Conservation (phyloP, 2,329 filamentous ascomycete genomes). For the Sporothrix curviconia region DNA sequence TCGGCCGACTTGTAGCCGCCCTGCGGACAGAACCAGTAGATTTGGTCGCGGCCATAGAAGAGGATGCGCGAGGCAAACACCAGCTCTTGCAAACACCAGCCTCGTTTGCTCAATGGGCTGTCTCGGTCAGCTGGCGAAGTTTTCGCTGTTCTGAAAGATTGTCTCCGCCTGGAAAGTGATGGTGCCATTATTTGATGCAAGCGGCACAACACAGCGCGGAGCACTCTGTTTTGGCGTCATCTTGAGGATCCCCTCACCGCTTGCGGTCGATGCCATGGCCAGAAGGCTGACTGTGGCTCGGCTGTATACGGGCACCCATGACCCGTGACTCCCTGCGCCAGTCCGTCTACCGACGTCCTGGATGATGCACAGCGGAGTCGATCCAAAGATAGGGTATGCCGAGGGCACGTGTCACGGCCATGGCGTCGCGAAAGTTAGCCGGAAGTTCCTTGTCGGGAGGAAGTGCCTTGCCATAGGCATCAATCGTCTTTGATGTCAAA, state of each 20-base stretch:
- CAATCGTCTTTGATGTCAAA: not conserved
- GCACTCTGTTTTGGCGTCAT: not conserved
- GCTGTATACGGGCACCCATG: conserved; percentile 22
- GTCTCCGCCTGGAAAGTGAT: not conserved
- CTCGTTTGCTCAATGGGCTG: not conserved
- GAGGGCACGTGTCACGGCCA: conserved; percentile 1
- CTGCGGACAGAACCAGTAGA: conserved; percentile 6
- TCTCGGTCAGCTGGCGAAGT: not conserved
- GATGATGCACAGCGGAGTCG: conserved; percentile 17
- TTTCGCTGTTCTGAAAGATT: not conserved
- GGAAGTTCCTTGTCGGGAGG: not conserved
- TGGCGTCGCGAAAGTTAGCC: conserved; percentile 13
- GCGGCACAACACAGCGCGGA: not conserved
- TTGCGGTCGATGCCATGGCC: not conserved
- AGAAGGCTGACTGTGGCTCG: conserved; percentile 16
- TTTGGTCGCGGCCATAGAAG: not conserved
- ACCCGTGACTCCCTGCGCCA: conserved; percentile 10
- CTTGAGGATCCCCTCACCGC: not conserved
- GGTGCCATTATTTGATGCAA: not conserved
- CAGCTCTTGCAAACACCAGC: conserved; percentile 9
- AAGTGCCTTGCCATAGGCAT: not conserved
- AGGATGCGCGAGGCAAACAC: conserved; percentile 2
- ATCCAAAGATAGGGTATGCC: conserved; percentile 17
- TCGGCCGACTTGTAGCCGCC: conserved; percentile 9
- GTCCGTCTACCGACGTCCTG: conserved; percentile 15